These are phyloP conservation scores for Suillus ampliporus DNA, from an alignment of 768 basidiomycete genomes.

Conservation along the genomic window DNA sequence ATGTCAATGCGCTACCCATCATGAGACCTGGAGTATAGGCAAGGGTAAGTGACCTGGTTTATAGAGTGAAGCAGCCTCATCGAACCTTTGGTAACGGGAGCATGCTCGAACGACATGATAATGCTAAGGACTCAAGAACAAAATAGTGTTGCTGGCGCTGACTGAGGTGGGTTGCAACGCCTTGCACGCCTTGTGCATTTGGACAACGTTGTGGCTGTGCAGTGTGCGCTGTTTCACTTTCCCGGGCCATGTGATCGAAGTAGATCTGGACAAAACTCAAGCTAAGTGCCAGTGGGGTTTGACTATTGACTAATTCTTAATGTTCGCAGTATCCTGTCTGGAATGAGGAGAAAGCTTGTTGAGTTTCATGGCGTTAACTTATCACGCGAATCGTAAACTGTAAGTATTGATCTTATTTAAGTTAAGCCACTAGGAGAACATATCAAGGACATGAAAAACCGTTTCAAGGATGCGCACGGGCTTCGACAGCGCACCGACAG, in stretches of 20 bases:
- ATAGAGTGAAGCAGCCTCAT: constrained; percentile 2
- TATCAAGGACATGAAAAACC: not conserved
- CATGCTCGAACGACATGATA: constrained; percentile 81
- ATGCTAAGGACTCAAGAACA: not conserved
- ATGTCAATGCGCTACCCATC: constrained; percentile 69
- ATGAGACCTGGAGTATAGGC: constrained; percentile 66
- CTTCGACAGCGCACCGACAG: too few relatives aligned
- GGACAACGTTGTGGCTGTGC: constrained; percentile 1
- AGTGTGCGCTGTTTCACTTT: too few relatives aligned
- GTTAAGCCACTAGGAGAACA: not conserved
- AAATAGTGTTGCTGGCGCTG: not conserved
- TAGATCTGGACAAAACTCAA: not conserved
- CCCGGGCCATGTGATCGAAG: too few relatives aligned
- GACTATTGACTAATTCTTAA: not conserved
- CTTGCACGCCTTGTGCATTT: not conserved
- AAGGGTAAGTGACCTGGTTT: constrained; percentile 5
- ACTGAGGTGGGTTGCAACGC: not conserved
- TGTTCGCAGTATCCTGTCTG: not conserved
- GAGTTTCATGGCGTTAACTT: too few relatives aligned
- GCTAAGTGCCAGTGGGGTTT: not conserved
- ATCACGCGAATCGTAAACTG: too few relatives aligned
- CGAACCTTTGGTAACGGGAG: constrained; percentile 83
- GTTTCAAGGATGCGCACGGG: not conserved
- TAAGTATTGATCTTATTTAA: too few relatives aligned
- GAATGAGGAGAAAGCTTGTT: not conserved